phyloP scores from a whole-genome alignment of 495 filamentous ascomycete species.

The Podospora bellae-mahoneyi region DNA sequence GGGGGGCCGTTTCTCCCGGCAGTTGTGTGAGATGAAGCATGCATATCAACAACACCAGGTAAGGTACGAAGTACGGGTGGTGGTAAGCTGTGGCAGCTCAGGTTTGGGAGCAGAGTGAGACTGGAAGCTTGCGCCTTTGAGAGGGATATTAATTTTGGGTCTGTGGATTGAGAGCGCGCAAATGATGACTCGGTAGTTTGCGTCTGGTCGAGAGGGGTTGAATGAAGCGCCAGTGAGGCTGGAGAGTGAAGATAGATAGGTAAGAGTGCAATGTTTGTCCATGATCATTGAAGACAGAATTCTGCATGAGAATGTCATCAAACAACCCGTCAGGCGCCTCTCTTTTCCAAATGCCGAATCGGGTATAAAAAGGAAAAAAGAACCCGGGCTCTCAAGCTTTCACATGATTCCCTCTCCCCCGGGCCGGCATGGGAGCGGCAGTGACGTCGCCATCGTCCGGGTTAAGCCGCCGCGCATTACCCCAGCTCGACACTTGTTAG shows the following conservation, averaged over 20 bases:
- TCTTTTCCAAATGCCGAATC: not conserved
- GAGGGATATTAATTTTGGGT: not conserved
- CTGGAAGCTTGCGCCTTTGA: not conserved
- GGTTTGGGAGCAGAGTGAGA: not conserved
- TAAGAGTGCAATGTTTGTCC: too few species aligned
- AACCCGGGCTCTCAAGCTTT: constrained; percentile 7
- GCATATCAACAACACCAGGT: not conserved
- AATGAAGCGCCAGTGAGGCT: not conserved
- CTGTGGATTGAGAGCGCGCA: not conserved
- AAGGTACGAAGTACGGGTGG: not conserved
- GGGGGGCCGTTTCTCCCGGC: not conserved
- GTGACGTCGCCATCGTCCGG: constrained; percentile 23
- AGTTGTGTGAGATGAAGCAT: too few species aligned
- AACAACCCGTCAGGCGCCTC: not conserved
- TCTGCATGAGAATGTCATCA: not conserved
- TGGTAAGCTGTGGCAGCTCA: not conserved
- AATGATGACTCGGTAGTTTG: not conserved
- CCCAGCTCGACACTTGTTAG: constrained; percentile 11
- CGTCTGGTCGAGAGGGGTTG: not conserved
- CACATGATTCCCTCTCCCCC: constrained; percentile 12
- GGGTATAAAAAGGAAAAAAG: not conserved
- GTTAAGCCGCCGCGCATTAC: constrained; percentile 1
- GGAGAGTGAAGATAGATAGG: too few species aligned
- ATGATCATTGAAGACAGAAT: not conserved
- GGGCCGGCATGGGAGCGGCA: not conserved